phyloP scores from a whole-genome alignment of 257 asterid species.

The Gentiana macrophylla region DNA sequence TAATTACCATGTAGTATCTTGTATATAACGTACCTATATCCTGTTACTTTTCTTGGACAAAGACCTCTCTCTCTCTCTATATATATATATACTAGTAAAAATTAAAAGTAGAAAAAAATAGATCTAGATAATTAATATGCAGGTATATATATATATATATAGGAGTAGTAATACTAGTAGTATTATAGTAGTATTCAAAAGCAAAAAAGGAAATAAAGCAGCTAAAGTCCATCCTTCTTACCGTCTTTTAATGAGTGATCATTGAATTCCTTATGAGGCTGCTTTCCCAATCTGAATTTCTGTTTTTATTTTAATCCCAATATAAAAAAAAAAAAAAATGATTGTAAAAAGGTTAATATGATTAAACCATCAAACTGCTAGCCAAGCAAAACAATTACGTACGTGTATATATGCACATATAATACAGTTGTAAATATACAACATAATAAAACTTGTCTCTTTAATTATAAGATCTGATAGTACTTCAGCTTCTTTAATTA shows the following conservation, averaged over 20 bases:
- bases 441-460: no score
- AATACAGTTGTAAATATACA: no score
- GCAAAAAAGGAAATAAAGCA: neutral
- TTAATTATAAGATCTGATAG: no score
- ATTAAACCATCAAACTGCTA: no score
- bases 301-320: conserved; percentile 9
- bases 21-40: no score
- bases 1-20: neutral
- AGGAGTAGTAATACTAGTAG: neutral
- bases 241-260: conserved; percentile 93
- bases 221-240: conserved; percentile 28
- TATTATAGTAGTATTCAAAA: neutral
- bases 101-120: no score
- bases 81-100: no score
- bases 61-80: no score
- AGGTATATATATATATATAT: neutral
- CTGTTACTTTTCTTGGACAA: no score
- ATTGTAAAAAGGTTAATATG: neutral
- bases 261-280: conserved; percentile 94
- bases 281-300: conserved; percentile 98
- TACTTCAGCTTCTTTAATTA: no score
- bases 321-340: neutral
- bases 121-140: neutral
- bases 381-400: no score
- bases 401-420: no score